phyloP scores from a whole-genome alignment of 2,329 filamentous ascomycete genomes.

The Teratosphaeria destructans region DNA sequence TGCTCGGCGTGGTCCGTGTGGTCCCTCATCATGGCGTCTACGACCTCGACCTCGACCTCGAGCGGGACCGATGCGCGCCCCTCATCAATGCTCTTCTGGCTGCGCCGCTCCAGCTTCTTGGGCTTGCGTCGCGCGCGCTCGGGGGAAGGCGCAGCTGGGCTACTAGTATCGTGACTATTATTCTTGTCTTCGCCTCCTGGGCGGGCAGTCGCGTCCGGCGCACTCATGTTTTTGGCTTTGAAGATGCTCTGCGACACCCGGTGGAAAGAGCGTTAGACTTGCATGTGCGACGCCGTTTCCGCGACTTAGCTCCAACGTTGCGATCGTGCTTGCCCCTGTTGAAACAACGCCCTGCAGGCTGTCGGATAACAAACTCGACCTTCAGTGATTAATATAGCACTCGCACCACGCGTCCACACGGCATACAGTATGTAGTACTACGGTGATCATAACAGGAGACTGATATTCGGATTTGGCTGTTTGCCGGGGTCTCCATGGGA shows the following conservation, averaged over 20 bases:
- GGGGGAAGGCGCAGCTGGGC: neutral
- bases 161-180: neutral
- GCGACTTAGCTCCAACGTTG: neutral
- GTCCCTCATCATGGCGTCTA: constrained; percentile 22
- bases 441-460: neutral
- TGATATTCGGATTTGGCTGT: neutral
- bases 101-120: constrained; percentile 9
- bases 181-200: neutral
- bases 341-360: neutral
- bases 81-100: constrained; percentile 3
- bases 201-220: neutral
- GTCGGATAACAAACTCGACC: neutral
- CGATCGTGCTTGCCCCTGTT: neutral
- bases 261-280: neutral
- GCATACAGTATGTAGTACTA: too few relatives aligned
- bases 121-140: constrained; percentile 7
- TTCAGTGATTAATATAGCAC: neutral
- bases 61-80: neutral
- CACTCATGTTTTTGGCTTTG: neutral
- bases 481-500: neutral
- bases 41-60: neutral
- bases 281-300: neutral
- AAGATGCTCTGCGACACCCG: neutral
- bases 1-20: constrained; percentile 21
- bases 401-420: neutral